Evolutionary conservation across 441 rosid species (phyloP).

Genomic region (Metrosideros polymorpha): DNA sequence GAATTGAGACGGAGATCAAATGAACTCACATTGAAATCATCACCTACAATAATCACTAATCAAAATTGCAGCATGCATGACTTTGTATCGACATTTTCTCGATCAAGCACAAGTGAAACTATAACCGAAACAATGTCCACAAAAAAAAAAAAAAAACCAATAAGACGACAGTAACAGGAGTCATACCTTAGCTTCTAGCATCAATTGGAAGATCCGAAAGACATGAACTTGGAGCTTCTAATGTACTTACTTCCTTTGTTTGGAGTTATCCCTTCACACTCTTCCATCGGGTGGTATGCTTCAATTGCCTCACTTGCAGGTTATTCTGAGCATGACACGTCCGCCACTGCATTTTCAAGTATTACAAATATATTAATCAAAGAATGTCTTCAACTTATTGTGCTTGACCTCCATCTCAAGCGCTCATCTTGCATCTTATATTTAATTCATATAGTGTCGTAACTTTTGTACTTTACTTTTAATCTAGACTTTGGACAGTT

Average conservation of each 20-base stretch:
- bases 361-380: not conserved
- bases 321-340: not conserved
- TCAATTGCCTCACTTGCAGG: not conserved
- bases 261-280: not conserved
- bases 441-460: not conserved
- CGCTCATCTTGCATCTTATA: not conserved
- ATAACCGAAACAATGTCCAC: not conserved
- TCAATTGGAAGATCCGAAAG: not conserved
- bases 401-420: not conserved
- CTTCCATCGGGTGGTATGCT: not conserved
- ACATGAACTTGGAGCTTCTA: not conserved
- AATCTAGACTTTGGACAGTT: not conserved
- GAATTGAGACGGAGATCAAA: not conserved
- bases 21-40: not conserved
- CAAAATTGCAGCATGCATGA: not conserved
- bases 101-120: not conserved
- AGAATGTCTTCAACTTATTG: not conserved
- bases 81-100: rapidly evolving
- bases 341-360: not conserved
- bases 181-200: not conserved
- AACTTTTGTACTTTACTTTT: not conserved
- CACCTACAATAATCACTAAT: not conserved
- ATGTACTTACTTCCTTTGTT: not conserved
- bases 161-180: not conserved
- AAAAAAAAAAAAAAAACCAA: not conserved